Conservation (phyloP, 2,329 filamentous ascomycete species). For the Xenoacremonium recifei region DNA sequence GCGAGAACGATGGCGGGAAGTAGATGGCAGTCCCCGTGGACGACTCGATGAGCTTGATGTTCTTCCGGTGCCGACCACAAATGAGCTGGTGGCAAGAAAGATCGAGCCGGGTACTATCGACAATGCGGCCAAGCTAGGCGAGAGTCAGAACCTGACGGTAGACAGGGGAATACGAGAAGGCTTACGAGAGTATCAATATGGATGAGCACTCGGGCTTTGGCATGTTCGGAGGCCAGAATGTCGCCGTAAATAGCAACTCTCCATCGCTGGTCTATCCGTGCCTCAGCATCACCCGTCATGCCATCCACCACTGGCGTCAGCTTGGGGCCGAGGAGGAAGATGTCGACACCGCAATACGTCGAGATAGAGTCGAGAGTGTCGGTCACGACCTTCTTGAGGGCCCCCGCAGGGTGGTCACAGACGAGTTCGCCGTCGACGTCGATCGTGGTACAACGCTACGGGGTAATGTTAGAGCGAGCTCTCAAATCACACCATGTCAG, state of each 20-base stretch:
- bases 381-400: constrained; percentile 73
- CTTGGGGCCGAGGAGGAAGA: constrained; percentile 92
- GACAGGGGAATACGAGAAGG: constrained; percentile 1
- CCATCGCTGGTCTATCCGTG: constrained; percentile 86
- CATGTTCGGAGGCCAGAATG: constrained; percentile 91
- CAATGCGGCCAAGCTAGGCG: constrained; percentile 64
- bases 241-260: constrained; percentile 94
- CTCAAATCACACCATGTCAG: no score
- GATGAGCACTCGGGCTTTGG: constrained; percentile 92
- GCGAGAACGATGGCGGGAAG: constrained; percentile 91
- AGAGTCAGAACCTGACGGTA: constrained; percentile 12
- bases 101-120: constrained; percentile 80
- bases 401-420: constrained; percentile 66
- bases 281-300: constrained; percentile 74
- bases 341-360: constrained; percentile 87
- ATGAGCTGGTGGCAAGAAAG: constrained; percentile 86
- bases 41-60: constrained; percentile 97
- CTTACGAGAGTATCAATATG: constrained; percentile 91
- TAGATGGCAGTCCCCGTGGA: constrained; percentile 96
- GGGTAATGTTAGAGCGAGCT: constrained; percentile 14
- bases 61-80: constrained; percentile 90
- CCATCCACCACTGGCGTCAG: constrained; percentile 74
- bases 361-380: constrained; percentile 86
- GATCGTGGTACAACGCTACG: constrained; percentile 84
- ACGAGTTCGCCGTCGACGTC: constrained; percentile 92